Base-by-base conservation (phyloP, 306 rosid genomes). In the Cucurbita maxima region DNA sequence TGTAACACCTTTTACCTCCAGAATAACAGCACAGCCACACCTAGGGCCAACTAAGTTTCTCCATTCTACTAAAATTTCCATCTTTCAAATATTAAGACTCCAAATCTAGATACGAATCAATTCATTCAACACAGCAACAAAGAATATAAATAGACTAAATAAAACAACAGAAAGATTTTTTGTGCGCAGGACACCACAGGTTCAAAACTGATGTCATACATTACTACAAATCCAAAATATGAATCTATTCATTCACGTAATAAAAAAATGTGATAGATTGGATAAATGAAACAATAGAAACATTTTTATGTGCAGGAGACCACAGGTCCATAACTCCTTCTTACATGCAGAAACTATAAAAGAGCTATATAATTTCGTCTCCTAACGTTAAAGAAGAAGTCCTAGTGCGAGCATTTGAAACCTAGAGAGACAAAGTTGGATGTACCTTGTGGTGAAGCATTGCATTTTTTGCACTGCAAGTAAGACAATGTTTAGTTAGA, bases 401-500 rank as follows among this genome's bases (percentile, higher is more conserved):
- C 36, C 41, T 18, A 18, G 20, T 11, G 16, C 1, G 6, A 44
- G 5, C 16, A 40, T 67, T 12, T 4, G 30, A 68, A 55, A 72
- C 19, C 66, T 38, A 72, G 50, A 71, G 30, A 37, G 54, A 43
- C 18, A 19, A 18, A 66, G 36, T 20, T 7, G 58, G 40, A 13
- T 71, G 53, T 86, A 94, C 99, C 97, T 80, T 89, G 92, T 53
- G 90, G 97, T 76, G 83, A 80, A 79, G 97, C 92, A 72, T 89
- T 83, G 85, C 99, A 94, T 75, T 89, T 91, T 80, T 91, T 94
- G 85, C 97, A 94, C 99, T 94, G 91, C 87, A 87, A 58, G 76
- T 18, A 61, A 83, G 79, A 76, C 30, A 66, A 80, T 78, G 57
- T 64, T 44, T 22, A 44, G 18, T 75, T 44, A 84, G 38, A 54